phyloP scores from a whole-genome alignment of 352 stramenopile genomes.

The Pythium coloratum region DNA sequence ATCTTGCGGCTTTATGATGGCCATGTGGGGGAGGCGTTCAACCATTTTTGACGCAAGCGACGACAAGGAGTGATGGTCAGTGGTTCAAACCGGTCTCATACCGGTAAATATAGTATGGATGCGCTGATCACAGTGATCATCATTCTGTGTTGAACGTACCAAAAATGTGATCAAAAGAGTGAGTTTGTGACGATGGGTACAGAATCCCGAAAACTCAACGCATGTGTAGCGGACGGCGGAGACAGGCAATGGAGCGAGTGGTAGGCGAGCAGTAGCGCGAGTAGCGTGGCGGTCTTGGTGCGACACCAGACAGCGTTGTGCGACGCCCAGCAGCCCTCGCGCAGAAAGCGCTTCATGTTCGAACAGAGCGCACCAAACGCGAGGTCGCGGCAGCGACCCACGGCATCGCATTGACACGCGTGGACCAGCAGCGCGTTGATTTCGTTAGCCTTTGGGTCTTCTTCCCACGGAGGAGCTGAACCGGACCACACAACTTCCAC shows the following conservation, averaged over 20 bases:
- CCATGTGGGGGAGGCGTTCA: background rate
- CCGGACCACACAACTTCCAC: slow-evolving; percentile 8
- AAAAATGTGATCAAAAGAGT: background rate
- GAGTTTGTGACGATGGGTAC: background rate
- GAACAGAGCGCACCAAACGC: slow-evolving; percentile 44
- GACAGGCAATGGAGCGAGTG: slow-evolving; percentile 42
- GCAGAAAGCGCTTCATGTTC: slow-evolving; percentile 64
- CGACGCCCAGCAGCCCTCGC: slow-evolving; percentile 59
- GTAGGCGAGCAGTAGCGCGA: slow-evolving; percentile 48
- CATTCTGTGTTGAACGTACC: background rate
- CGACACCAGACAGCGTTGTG: slow-evolving; percentile 49
- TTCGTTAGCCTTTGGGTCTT: slow-evolving; percentile 33
- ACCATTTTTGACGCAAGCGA: background rate
- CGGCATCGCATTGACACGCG: slow-evolving; percentile 50
- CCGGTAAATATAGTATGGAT: background rate
- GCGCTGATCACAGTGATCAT: background rate
- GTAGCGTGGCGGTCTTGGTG: slow-evolving; percentile 36
- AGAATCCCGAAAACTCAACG: background rate
- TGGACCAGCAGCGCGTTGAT: slow-evolving; percentile 56
- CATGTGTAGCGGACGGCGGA: too few relatives aligned
- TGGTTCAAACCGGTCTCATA: background rate
- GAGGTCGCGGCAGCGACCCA: slow-evolving; percentile 32
- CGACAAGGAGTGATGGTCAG: slow-evolving; percentile 12
- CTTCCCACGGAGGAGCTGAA: background rate
- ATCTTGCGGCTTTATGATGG: background rate